Percentiles rank a stretch among this genome's conserved stretches.
Conservation (phyloP, 2,329 filamentous ascomycete genomes). For the Cladophialophora bantiana region DNA sequence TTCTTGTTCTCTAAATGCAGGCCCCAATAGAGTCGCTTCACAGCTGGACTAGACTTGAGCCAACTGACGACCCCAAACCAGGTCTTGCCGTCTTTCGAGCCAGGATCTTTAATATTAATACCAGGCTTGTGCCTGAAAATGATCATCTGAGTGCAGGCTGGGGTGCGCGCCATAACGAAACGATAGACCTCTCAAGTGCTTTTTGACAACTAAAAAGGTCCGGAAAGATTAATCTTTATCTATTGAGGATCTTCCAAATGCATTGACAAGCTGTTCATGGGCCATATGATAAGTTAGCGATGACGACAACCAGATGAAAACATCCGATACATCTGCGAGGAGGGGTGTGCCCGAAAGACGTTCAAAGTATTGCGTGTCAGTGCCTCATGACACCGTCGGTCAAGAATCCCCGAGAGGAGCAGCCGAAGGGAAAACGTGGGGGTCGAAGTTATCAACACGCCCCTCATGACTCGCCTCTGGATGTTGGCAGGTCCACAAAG, state of each 20-base stretch:
- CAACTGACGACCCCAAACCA: slow-evolving; percentile 36
- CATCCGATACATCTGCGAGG: background rate
- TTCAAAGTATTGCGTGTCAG: background rate
- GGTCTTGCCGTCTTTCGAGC: slow-evolving; percentile 35
- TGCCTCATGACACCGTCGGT: background rate
- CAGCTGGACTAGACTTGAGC: slow-evolving; percentile 38
- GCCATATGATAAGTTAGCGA: no score
- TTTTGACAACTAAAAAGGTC: no score
- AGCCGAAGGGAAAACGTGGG: background rate
- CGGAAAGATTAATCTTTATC: background rate
- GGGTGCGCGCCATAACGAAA: background rate
- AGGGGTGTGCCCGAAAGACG: no score
- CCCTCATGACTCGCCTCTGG: background rate
- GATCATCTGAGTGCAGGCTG: slow-evolving; percentile 25
- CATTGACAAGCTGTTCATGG: background rate
- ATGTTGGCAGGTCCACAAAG: background rate
- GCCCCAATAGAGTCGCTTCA: slow-evolving; percentile 45
- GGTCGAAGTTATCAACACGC: background rate
- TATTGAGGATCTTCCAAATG: background rate
- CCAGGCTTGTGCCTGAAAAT: slow-evolving; percentile 12
- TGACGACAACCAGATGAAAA: background rate
- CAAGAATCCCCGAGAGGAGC: background rate
- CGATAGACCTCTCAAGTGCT: background rate
- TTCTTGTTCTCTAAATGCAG: slow-evolving; percentile 42
- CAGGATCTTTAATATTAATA: slow-evolving; percentile 12